These are phyloP conservation scores for Phytopythium sindhum DNA, from an alignment of 352 stramenopile species.

Conservation along the genomic window DNA sequence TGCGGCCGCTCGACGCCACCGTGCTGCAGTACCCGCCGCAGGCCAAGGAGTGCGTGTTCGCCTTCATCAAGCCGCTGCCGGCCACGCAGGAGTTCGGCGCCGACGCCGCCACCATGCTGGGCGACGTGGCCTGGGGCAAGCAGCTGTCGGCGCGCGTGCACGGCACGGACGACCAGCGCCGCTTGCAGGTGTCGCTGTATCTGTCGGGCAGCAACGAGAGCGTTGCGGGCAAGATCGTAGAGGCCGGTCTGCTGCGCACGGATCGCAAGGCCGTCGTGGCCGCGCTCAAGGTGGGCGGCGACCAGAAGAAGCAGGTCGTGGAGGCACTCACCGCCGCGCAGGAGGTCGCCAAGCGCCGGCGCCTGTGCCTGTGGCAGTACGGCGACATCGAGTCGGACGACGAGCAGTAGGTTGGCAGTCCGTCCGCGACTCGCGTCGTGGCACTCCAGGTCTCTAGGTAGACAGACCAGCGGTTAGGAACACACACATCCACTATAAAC, in stretches of 20 bases:
- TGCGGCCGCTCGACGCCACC: constrained; percentile 89
- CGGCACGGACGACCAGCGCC: constrained; percentile 64
- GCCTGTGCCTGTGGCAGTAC: constrained; percentile 95
- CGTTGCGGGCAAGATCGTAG: constrained; percentile 89
- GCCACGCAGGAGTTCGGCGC: constrained; percentile 91
- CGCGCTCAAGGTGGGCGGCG: constrained; percentile 24
- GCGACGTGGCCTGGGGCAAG: constrained; percentile 91
- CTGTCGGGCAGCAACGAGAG: constrained; percentile 64
- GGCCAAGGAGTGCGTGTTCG: constrained; percentile 82
- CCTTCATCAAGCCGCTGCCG: constrained; percentile 79
- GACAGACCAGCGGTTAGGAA: constrained; percentile 13
- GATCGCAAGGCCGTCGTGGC: constrained; percentile 78
- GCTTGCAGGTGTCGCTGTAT: constrained; percentile 74
- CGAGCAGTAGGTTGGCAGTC: constrained; percentile 35
- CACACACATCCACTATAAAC: constrained; percentile 14
- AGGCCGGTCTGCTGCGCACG: constrained; percentile 85
- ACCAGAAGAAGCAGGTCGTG: constrained; percentile 80
- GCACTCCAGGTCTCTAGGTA: constrained; percentile 13
- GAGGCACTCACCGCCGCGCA: constrained; percentile 90
- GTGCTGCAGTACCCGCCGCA: constrained; percentile 89
- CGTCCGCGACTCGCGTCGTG: neutral
- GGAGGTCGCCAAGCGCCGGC: constrained; percentile 89
- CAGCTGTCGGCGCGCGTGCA: constrained; percentile 80
- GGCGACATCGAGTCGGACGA: constrained; percentile 97
- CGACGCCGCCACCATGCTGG: constrained; percentile 90